phyloP scores from a whole-genome alignment of 805 yeast genomes.

The Yarrowia osloensis region DNA sequence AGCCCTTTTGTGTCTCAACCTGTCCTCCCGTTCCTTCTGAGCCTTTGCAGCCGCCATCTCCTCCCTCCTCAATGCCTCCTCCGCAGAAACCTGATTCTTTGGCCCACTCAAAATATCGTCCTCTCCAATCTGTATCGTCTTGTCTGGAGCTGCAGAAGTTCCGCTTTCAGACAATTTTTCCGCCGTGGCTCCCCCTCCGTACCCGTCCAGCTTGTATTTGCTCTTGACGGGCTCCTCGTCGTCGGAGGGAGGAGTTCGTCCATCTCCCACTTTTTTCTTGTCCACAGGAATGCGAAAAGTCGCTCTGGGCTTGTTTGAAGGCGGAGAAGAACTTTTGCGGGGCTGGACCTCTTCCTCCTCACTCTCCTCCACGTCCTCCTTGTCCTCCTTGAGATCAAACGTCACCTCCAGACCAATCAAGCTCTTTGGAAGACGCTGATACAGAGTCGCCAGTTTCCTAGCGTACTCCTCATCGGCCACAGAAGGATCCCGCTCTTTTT shows the following conservation, averaged over 20 bases:
- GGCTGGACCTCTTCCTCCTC: neutral
- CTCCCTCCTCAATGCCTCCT: neutral
- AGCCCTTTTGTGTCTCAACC: neutral
- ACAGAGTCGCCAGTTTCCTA: neutral
- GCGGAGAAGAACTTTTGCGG: neutral
- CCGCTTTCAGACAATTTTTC: no score
- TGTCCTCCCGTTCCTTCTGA: neutral
- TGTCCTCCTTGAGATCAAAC: neutral
- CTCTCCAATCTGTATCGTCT: neutral
- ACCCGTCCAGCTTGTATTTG: neutral
- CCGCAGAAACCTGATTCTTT: neutral
- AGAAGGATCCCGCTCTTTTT: neutral
- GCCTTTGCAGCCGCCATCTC: neutral
- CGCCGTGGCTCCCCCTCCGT: neutral
- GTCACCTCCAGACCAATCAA: constrained; percentile 8
- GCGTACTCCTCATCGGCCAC: neutral
- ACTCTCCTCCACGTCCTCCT: neutral
- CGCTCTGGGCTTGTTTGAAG: neutral
- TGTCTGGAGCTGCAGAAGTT: neutral
- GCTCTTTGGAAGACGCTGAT: neutral
- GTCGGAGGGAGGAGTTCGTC: neutral
- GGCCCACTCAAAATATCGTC: neutral
- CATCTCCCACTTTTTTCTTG: neutral
- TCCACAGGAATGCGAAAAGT: neutral
- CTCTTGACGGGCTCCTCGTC: neutral